Evolutionary conservation across 2,329 filamentous ascomycete genomes (phyloP).

Genomic region (Fusarium sp.): DNA sequence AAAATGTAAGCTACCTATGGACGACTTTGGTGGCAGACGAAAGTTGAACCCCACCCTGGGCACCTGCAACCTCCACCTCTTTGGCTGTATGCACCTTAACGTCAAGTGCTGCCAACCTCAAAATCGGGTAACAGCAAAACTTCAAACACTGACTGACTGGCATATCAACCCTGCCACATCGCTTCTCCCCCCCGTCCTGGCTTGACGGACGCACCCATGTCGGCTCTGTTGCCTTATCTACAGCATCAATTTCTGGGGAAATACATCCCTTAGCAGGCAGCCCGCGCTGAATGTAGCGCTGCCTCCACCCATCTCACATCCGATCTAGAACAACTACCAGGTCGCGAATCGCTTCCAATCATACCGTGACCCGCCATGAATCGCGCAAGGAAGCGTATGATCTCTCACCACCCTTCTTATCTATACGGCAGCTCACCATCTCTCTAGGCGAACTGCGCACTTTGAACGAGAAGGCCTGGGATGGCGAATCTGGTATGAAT

Average conservation of each 20-base stretch:
- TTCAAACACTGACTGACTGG: slow-evolving; percentile 16
- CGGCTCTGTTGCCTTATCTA: slow-evolving; percentile 53
- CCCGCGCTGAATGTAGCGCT: slow-evolving; percentile 62
- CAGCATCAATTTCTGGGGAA: slow-evolving; percentile 53
- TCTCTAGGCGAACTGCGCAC: slow-evolving; percentile 85
- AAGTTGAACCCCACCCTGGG: slow-evolving; percentile 12
- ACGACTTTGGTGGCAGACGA: not conserved
- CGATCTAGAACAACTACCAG: slow-evolving; percentile 32
- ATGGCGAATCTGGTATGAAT: slow-evolving; percentile 81
- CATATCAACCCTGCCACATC: slow-evolving; percentile 36
- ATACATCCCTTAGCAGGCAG: slow-evolving; percentile 58
- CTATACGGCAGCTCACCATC: slow-evolving; percentile 30
- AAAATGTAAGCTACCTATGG: not conserved
- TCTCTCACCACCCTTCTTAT: not conserved
- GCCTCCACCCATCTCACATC: slow-evolving; percentile 40
- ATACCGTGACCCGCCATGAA: slow-evolving; percentile 66
- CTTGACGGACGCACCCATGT: slow-evolving; percentile 55
- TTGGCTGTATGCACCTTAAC: slow-evolving; percentile 11
- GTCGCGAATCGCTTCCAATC: slow-evolving; percentile 44
- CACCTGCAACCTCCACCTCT: slow-evolving; percentile 27
- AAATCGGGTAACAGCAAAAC: slow-evolving; percentile 40
- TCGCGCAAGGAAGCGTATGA: slow-evolving; percentile 73
- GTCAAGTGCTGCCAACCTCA: slow-evolving; percentile 32
- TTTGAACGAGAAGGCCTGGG: slow-evolving; percentile 89
- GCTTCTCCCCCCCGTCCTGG: slow-evolving; percentile 42